Conservation (phyloP, 768 basidiomycete genomes). For the Sutorius australiensis region DNA sequence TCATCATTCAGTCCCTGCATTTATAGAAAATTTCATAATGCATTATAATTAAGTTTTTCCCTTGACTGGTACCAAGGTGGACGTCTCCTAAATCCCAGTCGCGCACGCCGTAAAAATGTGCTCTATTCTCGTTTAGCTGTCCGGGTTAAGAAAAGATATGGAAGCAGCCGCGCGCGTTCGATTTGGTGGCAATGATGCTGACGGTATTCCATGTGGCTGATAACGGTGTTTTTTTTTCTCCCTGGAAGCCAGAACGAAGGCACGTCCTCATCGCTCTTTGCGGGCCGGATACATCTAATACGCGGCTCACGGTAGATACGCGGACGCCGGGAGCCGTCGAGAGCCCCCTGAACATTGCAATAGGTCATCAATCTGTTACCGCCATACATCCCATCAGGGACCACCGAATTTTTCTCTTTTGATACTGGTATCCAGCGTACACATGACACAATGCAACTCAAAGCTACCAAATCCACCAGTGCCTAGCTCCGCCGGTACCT, state of each 20-base stretch:
- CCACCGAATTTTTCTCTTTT: background rate
- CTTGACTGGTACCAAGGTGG: background rate
- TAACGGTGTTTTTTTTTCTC: background rate
- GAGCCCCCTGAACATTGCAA: background rate
- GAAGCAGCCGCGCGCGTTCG: background rate
- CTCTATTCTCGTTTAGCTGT: slow-evolving; percentile 1
- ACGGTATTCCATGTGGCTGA: background rate
- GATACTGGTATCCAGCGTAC: background rate
- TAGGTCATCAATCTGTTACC: background rate
- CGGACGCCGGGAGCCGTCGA: slow-evolving; percentile 1
- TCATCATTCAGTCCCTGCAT: background rate
- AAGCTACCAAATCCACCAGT: background rate
- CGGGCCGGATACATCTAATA: background rate
- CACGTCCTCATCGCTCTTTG: background rate
- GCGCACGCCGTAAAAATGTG: background rate
- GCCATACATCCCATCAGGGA: background rate
- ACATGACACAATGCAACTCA: slow-evolving; percentile 1
- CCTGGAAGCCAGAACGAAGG: background rate
- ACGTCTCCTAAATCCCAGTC: background rate
- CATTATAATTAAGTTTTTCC: background rate
- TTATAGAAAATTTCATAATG: background rate
- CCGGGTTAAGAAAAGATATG: background rate
- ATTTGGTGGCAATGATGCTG: background rate
- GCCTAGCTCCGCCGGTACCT: slow-evolving; percentile 1
- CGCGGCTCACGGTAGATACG: background rate